Conservation (phyloP, 208 protist genomes). For the Leishmania turanica region DNA sequence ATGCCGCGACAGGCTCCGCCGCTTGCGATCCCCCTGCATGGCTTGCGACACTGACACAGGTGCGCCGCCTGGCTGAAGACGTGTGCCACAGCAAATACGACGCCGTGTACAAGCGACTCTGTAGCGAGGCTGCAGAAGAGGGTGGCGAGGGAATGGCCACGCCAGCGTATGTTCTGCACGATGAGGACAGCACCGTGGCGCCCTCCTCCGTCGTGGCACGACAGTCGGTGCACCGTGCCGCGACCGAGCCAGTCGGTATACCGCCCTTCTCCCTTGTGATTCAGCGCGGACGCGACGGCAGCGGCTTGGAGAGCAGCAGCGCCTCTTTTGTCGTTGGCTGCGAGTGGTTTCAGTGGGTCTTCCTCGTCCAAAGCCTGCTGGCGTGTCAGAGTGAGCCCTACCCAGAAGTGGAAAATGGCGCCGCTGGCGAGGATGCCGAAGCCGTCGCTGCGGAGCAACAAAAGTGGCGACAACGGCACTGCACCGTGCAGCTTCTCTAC, state of each 20-base stretch:
- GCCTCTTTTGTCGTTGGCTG: slow-evolving; percentile 41
- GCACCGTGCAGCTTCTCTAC: slow-evolving; percentile 37
- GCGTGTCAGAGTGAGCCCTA: slow-evolving; percentile 31
- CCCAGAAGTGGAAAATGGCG: slow-evolving; percentile 1
- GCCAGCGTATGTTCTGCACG: neutral
- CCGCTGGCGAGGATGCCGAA: slow-evolving; percentile 1
- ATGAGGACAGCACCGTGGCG: slow-evolving; percentile 20
- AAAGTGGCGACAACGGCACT: slow-evolving; percentile 41
- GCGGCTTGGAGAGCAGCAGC: neutral
- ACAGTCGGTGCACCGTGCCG: slow-evolving; percentile 11
- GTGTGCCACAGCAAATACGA: slow-evolving; percentile 36
- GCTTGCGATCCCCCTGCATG: slow-evolving; percentile 5
- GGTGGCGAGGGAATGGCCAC: slow-evolving; percentile 4
- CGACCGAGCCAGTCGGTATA: slow-evolving; percentile 8
- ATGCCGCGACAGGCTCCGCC: neutral
- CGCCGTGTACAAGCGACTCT: slow-evolving; percentile 27
- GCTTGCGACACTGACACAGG: slow-evolving; percentile 12
- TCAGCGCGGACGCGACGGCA: slow-evolving; percentile 19
- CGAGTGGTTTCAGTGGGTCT: slow-evolving; percentile 45
- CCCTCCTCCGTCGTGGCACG: slow-evolving; percentile 13
- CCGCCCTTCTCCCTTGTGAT: slow-evolving; percentile 46
- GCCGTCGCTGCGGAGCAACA: slow-evolving; percentile 4
- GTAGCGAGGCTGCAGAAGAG: slow-evolving; percentile 17
- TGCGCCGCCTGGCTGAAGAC: slow-evolving; percentile 17
- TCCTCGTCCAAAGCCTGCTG: slow-evolving; percentile 25